Percentiles rank a stretch among this genome's conserved stretches.
These are phyloP conservation scores for Chlorencoelia australis DNA, from an alignment of 2,329 filamentous ascomycete species.

Conservation along the genomic window DNA sequence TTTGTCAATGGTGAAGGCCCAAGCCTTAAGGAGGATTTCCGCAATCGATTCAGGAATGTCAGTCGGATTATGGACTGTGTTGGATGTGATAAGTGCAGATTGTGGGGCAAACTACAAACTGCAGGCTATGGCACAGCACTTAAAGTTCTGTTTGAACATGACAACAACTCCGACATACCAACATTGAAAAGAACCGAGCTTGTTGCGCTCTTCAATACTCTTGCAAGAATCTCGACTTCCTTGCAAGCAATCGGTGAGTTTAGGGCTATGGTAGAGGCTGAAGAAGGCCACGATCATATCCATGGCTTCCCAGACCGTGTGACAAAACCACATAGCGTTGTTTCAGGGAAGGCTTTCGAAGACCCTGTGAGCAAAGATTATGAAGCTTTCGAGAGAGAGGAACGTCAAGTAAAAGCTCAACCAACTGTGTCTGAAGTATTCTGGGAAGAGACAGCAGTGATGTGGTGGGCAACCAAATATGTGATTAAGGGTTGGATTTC, in stretches of 20 bases:
- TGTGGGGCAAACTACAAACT: constrained; percentile 96
- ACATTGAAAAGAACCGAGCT: constrained; percentile 79
- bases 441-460: constrained; percentile 50
- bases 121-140: constrained; percentile 89
- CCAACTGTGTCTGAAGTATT: constrained; percentile 46
- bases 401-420: constrained; percentile 21
- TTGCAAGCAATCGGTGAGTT: constrained; percentile 68
- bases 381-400: constrained; percentile 28
- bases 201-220: constrained; percentile 89
- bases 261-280: constrained; percentile 39
- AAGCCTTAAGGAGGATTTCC: constrained; percentile 90
- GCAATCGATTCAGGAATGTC: constrained; percentile 93
- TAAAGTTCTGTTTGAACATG: constrained; percentile 93
- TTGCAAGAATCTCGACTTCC: constrained; percentile 76
- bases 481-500: constrained; percentile 62
- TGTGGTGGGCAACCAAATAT: constrained; percentile 53
- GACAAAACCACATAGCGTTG: constrained; percentile 34
- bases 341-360: constrained; percentile 18
- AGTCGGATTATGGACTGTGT: constrained; percentile 97
- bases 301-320: constrained; percentile 20
- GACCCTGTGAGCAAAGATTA: constrained; percentile 34
- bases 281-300: constrained; percentile 17
- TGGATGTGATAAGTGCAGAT: constrained; percentile 93
- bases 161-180: constrained; percentile 50
- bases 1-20: constrained; percentile 70